Evolutionary conservation across 306 rosid species (phyloP).

Genomic region (Senna siamea): DNA sequence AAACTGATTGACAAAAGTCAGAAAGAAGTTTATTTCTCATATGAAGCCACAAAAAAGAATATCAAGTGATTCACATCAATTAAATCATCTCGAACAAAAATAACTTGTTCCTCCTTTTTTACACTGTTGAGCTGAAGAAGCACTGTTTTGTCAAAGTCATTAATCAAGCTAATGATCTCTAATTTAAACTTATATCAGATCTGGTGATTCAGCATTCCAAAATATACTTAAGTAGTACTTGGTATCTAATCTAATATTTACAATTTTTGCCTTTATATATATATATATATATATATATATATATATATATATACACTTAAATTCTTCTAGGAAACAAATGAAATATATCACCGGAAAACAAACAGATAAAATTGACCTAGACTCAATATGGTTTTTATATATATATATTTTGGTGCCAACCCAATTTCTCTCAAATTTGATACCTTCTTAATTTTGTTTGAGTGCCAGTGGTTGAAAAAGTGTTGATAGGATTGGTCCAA

Average conservation of each 20-base stretch:
- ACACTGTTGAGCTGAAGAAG: not conserved
- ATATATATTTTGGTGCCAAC: not conserved
- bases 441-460: conserved; percentile 7
- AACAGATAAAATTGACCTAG: conserved; percentile 5
- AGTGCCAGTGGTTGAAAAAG: conserved; percentile 1
- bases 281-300: not conserved
- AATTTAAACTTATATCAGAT: not conserved
- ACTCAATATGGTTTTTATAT: not conserved
- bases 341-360: not conserved
- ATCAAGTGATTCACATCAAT: conserved; percentile 8
- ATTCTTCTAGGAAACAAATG: not conserved
- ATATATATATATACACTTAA: not conserved
- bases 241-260: not conserved
- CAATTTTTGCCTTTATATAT: too few relatives aligned
- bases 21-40: conserved; percentile 29
- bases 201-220: not conserved
- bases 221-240: not conserved
- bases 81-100: not conserved
- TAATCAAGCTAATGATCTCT: not conserved
- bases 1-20: conserved; percentile 20
- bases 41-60: conserved; percentile 10
- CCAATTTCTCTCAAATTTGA: conserved; percentile 17
- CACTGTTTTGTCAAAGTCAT: conserved; percentile 4
- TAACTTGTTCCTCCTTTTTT: too few relatives aligned
- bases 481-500: conserved; percentile 6